These are phyloP conservation scores for Danielia oregonensis DNA, from an alignment of 805 yeast species.

Conservation along the genomic window DNA sequence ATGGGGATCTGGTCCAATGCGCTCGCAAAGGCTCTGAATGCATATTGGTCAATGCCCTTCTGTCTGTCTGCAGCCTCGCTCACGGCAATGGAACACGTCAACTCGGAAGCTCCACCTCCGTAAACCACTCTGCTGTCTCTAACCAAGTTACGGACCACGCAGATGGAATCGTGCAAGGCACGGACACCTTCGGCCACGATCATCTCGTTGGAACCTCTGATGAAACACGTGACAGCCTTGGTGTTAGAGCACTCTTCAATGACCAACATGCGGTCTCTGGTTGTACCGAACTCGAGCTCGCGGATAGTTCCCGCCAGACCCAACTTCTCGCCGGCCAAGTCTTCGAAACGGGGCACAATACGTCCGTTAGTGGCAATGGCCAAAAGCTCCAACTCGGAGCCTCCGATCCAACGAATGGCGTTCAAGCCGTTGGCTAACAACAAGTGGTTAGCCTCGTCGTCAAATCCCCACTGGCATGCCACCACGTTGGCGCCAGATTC, in stretches of 20 bases:
- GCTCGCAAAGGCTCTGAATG: constrained; percentile 89
- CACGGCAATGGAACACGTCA: constrained; percentile 88
- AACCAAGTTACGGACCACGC: constrained; percentile 95
- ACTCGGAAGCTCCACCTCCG: constrained; percentile 99
- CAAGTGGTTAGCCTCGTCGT: constrained; percentile 96
- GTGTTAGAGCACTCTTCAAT: constrained; percentile 86
- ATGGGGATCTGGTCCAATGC: constrained; percentile 92
- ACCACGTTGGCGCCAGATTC: constrained; percentile 92
- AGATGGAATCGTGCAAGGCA: constrained; percentile 92
- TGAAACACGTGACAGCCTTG: constrained; percentile 86
- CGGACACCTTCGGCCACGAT: constrained; percentile 95
- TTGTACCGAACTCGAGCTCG: constrained; percentile 93
- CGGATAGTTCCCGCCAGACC: constrained; percentile 84
- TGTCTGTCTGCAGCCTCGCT: constrained; percentile 88
- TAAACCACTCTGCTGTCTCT: constrained; percentile 93
- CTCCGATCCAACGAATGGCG: constrained; percentile 99
- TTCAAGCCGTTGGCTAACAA: constrained; percentile 84
- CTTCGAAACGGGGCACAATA: constrained; percentile 96
- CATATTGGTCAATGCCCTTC: constrained; percentile 95
- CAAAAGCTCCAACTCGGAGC: constrained; percentile 89
- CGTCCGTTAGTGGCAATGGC: constrained; percentile 98
- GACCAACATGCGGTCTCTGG: constrained; percentile 92
- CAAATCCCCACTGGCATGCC: constrained; percentile 99
- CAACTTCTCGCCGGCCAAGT: constrained; percentile 71
- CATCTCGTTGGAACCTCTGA: constrained; percentile 97